Evolutionary conservation across 2,329 filamentous ascomycete species (phyloP), one percentile per base, ranked within the genome.

Genomic region (Diaporthe ampelina): DNA sequence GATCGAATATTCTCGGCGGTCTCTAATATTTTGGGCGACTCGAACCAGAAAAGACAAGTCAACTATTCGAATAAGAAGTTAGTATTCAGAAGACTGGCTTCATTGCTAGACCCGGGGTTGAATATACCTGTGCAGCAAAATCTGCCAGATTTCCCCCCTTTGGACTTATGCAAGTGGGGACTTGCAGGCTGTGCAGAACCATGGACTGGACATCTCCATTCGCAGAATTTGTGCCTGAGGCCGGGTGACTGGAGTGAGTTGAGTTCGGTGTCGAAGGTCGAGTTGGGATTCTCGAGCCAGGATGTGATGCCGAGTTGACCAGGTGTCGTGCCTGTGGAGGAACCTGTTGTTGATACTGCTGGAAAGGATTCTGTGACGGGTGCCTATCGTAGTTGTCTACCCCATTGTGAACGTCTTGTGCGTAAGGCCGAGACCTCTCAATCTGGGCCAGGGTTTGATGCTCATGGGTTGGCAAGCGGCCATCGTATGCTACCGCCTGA

Each of bases 41-140:
- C 95, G 81, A 98, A 98, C 96, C 97, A 98, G 85, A 98, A 98
- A 19, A 99, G 88, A 81, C 96, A 98, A 17, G 96, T 97, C 83
- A 98, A 94, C 94, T 98, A 79, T 3, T 74, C 58, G 19, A 24
- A 65, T 79, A 69, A 32, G 45, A 69, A 32, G 45, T 76, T 72
- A 77, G 35, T 58, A 0, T 37, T 43, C 4, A 35, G 29, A 63
- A 15, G 29, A n/a, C 15, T 21, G 29, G 6, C 37, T 24, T 50
- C 21, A 24, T 2, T 13, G 43, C 13, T 54, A 11, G 10, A 32
- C 15, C 3, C n/a, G 29, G 57, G 54, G 37, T n/a, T 57, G 19
- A 65, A 82, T 87, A 78, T 84, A 95, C 94, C 88, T 95, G 91
- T 73, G 95, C 94, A 70, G 94, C 94, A 82, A 97, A 95, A 80